These are phyloP conservation scores for Hypoxylon rubiginosum DNA, from an alignment of 2,329 filamentous ascomycete genomes.

Conservation along the genomic window DNA sequence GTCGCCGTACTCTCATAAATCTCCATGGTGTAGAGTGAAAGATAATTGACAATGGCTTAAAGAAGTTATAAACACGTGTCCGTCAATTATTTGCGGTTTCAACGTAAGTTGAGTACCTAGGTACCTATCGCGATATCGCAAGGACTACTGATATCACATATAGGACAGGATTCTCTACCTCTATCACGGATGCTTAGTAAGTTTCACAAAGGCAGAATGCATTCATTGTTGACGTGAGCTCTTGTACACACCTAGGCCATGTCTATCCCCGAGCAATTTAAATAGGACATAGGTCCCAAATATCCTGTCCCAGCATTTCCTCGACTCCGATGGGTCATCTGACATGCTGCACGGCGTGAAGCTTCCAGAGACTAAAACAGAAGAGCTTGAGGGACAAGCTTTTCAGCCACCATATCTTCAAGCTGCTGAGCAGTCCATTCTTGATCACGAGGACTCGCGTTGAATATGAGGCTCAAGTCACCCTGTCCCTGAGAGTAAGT, in stretches of 20 bases:
- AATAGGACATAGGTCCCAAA: too few species aligned
- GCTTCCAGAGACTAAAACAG: slow-evolving; percentile 24
- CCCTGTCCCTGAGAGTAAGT: slow-evolving; percentile 22
- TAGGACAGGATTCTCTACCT: too few species aligned
- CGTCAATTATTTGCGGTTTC: not conserved
- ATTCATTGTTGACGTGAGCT: too few species aligned
- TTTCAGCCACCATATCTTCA: slow-evolving; percentile 44
- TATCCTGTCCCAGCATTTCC: too few species aligned
- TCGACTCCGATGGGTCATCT: too few species aligned
- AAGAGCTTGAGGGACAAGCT: slow-evolving; percentile 35
- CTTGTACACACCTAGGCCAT: too few species aligned
- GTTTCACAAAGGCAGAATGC: too few species aligned
- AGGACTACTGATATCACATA: not conserved
- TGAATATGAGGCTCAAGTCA: slow-evolving; percentile 29
- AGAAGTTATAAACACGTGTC: not conserved
- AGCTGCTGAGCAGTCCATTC: slow-evolving; percentile 43
- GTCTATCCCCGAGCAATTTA: too few species aligned
- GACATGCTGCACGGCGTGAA: not conserved
- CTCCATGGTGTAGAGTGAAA: too few species aligned
- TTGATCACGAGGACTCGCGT: slow-evolving; percentile 29
- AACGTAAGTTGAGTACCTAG: not conserved
- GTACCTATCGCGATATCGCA: not conserved
- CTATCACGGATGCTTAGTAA: not conserved
- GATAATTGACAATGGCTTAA: not conserved
- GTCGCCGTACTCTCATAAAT: too few species aligned